Base-by-base conservation (phyloP, 192 early-diverging fungal species). In the Coemansia sp. region DNA sequence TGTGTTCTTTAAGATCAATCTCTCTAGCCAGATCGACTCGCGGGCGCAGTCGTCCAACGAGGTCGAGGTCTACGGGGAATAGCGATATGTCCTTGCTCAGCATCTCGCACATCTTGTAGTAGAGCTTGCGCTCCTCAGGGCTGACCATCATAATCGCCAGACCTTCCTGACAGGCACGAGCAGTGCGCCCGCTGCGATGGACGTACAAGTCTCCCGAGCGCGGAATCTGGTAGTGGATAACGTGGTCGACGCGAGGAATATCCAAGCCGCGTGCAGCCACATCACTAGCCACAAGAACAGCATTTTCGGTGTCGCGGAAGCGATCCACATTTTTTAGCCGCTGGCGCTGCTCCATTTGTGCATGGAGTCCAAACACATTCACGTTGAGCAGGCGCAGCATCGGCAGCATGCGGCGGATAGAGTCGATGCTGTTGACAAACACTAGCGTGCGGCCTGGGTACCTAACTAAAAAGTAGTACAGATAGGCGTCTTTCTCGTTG, bases 181-280 rank as follows among this genome's bases (percentile, higher is more conserved):
- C 97, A 0, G 97, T 99, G 69, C 97, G 89, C 45, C 97, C 97
- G 72, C 90, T 91, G 10, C 97, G 87, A 76, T 99, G 97, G 31
- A 99, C 93, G 73, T 99, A 99, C n/a, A 96, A 86, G 48, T 99
- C 95, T 27, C 92, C 89, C 8, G 91, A 91, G 17, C 95, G 88
- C 65, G 97, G 95, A 6, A 97, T 67, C 69, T 99, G 97, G 72
- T 95, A 99, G 72, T 99, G 97, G 36, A 99, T 91, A 4, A 99
- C 95, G 73, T 94, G 89, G 5, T 99, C 95, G 21, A 99, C 94
- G 41, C 83, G 29, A 0, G 94, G 93, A 37, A 99, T 96, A 84
- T 99, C 97, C 63, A 99, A 79, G 51, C 97, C 97, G 63, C 97
- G 90, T 0, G 95, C 94, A 3, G 97, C 97, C 25, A 99, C 97